Evolutionary conservation across 108 stramenopile species (phyloP).

Genomic region (Nannochloropsis gaditana): DNA sequence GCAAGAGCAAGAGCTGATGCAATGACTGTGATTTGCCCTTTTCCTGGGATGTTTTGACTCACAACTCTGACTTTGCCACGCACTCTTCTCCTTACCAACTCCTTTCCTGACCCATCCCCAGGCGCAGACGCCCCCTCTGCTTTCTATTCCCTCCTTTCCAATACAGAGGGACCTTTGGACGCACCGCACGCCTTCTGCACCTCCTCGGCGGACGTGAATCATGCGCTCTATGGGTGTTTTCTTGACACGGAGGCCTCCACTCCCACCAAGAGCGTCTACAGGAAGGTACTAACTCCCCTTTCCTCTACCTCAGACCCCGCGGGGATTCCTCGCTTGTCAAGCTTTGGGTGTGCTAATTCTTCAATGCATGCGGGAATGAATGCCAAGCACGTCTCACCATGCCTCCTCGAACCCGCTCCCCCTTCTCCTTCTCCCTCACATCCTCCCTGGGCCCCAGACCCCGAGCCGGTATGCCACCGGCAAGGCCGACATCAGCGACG

Average conservation of each 20-base stretch:
- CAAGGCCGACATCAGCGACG: neutral
- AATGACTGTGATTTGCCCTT: too few relatives aligned
- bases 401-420: neutral
- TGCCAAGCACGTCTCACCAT: neutral
- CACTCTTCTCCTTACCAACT: neutral
- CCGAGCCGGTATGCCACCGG: neutral
- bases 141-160: neutral
- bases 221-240: neutral
- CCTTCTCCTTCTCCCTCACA: neutral
- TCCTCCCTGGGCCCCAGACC: neutral
- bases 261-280: neutral
- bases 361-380: neutral
- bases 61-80: neutral
- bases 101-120: neutral
- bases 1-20: too few relatives aligned
- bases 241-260: neutral
- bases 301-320: neutral
- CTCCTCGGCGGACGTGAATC: neutral
- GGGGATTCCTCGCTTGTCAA: neutral
- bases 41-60: too few relatives aligned
- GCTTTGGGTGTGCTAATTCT: too few relatives aligned
- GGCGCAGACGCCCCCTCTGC: neutral
- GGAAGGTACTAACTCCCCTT: neutral
- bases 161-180: neutral
- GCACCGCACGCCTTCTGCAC: neutral